Conservation (phyloP, 257 asterid species). For the Schizonepeta tenuifolia region DNA sequence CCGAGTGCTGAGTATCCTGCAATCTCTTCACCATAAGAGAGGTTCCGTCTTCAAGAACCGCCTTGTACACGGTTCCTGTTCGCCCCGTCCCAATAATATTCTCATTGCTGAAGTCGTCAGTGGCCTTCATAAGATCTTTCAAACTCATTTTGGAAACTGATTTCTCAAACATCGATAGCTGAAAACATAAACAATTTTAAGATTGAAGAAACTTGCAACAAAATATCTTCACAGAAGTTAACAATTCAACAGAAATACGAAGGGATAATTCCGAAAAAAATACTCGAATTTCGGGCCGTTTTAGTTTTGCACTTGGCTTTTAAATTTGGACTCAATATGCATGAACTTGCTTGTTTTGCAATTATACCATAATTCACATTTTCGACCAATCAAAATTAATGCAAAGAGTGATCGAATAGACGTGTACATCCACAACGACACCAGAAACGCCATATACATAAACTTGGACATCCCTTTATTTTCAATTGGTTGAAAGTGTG, state of each 20-base stretch:
- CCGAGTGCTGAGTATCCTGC: conserved; percentile 70
- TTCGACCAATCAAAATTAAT: too few species aligned
- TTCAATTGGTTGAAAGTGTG: too few species aligned
- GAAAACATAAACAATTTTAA: conserved; percentile 33
- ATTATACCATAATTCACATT: too few species aligned
- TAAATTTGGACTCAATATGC: too few species aligned
- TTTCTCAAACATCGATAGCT: conserved; percentile 74
- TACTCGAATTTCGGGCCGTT: too few species aligned
- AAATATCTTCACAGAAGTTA: not conserved
- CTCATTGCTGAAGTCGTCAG: conserved; percentile 62
- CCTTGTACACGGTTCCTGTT: conserved; percentile 72
- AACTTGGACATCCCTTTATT: not conserved
- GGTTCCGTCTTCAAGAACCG: conserved; percentile 63
- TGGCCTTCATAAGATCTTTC: conserved; percentile 76
- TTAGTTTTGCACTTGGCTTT: too few species aligned
- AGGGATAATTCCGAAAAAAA: too few species aligned
- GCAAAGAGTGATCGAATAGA: too few species aligned
- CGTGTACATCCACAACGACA: too few species aligned
- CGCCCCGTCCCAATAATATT: conserved; percentile 67
- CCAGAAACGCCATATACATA: not conserved
- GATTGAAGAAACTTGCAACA: not conserved
- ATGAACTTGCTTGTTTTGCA: too few species aligned
- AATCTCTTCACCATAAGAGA: conserved; percentile 66
- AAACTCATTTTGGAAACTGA: conserved; percentile 66
- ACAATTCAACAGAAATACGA: not conserved